A percentile compares a stretch with the other conserved stretches of the same genome.
These are phyloP conservation scores for Cordyceps militaris DNA, from an alignment of 2,329 filamentous ascomycete species.

Conservation along the genomic window DNA sequence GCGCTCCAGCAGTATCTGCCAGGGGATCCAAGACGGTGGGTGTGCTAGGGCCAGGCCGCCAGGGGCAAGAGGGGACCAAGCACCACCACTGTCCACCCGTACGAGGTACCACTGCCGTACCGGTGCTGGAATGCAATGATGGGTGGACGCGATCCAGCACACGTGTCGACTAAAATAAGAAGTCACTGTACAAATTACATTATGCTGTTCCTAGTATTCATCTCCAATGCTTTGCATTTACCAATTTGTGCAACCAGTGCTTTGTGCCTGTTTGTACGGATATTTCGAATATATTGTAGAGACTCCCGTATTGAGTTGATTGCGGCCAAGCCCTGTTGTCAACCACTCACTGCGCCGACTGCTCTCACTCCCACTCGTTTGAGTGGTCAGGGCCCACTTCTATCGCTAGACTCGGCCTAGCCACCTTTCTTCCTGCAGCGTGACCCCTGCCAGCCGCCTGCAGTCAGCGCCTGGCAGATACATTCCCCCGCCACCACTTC, in stretches of 20 bases:
- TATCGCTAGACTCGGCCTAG: neutral
- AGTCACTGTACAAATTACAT: too few relatives aligned
- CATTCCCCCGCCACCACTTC: neutral
- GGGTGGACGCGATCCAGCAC: neutral
- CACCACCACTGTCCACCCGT: neutral
- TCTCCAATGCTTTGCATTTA: too few relatives aligned
- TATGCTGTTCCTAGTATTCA: too few relatives aligned
- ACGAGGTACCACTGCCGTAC: neutral
- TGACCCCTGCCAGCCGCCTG: neutral
- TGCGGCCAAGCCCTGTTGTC: neutral
- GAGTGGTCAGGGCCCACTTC: neutral
- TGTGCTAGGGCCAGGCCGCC: neutral
- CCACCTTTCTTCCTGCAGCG: neutral
- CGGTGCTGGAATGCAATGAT: neutral
- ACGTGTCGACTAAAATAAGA: too few relatives aligned
- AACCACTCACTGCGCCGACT: neutral
- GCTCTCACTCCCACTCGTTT: too few relatives aligned
- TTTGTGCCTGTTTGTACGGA: too few relatives aligned
- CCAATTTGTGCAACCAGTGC: too few relatives aligned
- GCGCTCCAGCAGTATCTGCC: neutral
- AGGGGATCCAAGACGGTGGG: neutral
- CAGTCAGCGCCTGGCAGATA: constrained; percentile 1
- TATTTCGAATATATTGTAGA: too few relatives aligned
- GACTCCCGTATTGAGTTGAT: neutral
- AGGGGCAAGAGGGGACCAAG: neutral